phyloP scores from a whole-genome alignment of 202 grass and related monocot genomes.

The Carex arenaria region DNA sequence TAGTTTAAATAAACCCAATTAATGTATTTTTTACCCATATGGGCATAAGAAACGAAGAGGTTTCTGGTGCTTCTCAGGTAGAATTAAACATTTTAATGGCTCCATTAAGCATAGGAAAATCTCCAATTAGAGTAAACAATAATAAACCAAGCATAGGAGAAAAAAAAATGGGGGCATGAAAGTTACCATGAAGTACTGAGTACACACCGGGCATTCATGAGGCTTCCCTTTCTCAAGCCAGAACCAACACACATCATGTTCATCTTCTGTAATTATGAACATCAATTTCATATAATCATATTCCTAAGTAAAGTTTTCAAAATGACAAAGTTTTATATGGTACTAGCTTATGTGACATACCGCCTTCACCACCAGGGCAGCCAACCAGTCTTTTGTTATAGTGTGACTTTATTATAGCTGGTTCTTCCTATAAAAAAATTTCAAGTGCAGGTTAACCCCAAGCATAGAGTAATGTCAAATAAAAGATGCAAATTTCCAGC shows the following conservation, averaged over 20 bases:
- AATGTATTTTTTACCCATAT: neutral
- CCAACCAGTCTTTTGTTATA: conserved; percentile 77
- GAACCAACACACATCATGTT: conserved; percentile 91
- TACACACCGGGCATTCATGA: conserved; percentile 75
- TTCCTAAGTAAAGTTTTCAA: neutral
- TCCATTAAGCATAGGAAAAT: neutral
- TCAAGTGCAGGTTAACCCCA: neutral
- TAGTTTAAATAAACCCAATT: neutral
- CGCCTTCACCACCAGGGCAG: conserved; percentile 67
- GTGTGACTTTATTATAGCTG: conserved; percentile 63
- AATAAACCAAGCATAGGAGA: neutral
- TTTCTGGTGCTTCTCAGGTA: neutral
- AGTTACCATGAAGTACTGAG: conserved; percentile 66
- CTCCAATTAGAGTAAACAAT: neutral
- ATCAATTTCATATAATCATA: neutral
- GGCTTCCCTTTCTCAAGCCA: conserved; percentile 75
- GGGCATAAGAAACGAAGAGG: neutral
- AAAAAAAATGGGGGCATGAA: neutral
- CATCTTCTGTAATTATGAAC: conserved; percentile 49
- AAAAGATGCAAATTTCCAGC: neutral
- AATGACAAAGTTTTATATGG: neutral
- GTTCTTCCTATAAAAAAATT: conserved; percentile 43
- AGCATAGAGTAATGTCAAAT: neutral
- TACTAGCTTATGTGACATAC: conserved; percentile 23
- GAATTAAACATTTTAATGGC: neutral